phyloP scores from a whole-genome alignment of 2,329 filamentous ascomycete species.

The Rhynchosporium agropyri region DNA sequence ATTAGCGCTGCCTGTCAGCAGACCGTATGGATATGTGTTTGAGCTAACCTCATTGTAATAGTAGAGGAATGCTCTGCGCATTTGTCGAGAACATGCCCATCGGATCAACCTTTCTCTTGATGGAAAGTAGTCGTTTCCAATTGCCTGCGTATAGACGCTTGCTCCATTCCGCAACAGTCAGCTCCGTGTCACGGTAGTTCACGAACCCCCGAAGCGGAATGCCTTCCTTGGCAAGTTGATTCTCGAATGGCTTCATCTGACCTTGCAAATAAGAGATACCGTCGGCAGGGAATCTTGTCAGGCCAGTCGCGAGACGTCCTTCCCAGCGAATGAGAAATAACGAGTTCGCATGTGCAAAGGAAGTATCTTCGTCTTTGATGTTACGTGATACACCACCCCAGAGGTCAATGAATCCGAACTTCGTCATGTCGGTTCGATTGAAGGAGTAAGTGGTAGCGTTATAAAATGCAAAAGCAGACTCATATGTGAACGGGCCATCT shows the following conservation, averaged over 20 bases:
- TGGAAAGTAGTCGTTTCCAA: slow-evolving; percentile 6
- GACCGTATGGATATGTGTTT: too few relatives aligned
- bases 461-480: slow-evolving; percentile 16
- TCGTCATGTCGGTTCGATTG: slow-evolving; percentile 20
- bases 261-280: slow-evolving; percentile 13
- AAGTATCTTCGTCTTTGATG: slow-evolving; percentile 3
- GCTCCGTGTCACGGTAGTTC: slow-evolving; percentile 18
- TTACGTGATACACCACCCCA: slow-evolving; percentile 13
- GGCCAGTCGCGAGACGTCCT: slow-evolving; percentile 9
- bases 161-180: slow-evolving; percentile 15
- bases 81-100: slow-evolving; percentile 11
- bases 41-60: too few relatives aligned
- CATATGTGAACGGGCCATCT: slow-evolving; percentile 16
- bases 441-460: slow-evolving; percentile 11
- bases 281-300: slow-evolving; percentile 15
- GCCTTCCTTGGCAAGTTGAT: slow-evolving; percentile 7
- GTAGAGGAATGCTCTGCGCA: slow-evolving; percentile 10
- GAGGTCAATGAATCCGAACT: slow-evolving; percentile 22
- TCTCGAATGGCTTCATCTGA: slow-evolving; percentile 11
- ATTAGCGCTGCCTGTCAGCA: too few relatives aligned
- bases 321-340: slow-evolving; percentile 20
- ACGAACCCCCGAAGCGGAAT: slow-evolving; percentile 18
- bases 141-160: slow-evolving; percentile 13
- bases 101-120: slow-evolving; percentile 14
- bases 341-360: slow-evolving; percentile 12